A percentile compares a stretch with the other conserved stretches of the same genome.
Evolutionary conservation across 176 grass and related monocot genomes (phyloP).

Genomic region (Thalia dealbata): DNA sequence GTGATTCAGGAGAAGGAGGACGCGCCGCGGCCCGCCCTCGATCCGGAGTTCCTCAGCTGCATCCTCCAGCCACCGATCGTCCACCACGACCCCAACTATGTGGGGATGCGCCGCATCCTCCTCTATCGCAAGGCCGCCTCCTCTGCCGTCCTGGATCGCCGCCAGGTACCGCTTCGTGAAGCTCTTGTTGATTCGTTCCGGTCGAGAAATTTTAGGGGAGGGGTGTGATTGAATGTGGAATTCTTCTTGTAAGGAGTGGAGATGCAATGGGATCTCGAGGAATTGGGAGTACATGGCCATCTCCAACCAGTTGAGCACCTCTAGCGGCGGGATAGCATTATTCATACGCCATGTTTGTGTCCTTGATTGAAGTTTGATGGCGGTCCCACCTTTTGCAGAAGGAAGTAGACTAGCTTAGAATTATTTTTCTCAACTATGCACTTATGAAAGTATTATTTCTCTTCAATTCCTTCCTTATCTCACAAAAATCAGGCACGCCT

Average conservation of each 20-base stretch:
- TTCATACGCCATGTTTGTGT: too few relatives aligned
- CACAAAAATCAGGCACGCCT: too few relatives aligned
- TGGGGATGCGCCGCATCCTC: constrained; percentile 54
- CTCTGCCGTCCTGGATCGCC: constrained; percentile 32
- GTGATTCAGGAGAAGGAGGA: not conserved
- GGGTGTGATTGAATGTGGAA: not conserved
- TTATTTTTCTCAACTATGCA: too few relatives aligned
- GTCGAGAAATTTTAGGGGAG: not conserved
- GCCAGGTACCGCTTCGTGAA: constrained; percentile 35
- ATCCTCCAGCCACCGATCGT: constrained; percentile 63
- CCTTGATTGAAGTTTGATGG: too few relatives aligned
- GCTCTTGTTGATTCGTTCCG: not conserved
- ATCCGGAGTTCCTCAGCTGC: constrained; percentile 85
- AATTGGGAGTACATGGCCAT: constrained; percentile 26
- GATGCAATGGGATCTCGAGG: constrained; percentile 60
- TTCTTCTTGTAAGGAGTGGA: constrained; percentile 57
- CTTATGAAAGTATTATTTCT: too few relatives aligned
- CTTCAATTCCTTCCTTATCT: too few relatives aligned
- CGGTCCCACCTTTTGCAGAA: too few relatives aligned
- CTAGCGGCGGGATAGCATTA: too few relatives aligned
- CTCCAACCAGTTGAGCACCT: constrained; percentile 51
- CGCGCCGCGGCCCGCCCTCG: constrained; percentile 8
- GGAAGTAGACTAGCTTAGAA: too few relatives aligned
- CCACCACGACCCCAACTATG: constrained; percentile 60
- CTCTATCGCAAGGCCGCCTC: constrained; percentile 54